Base-by-base conservation (phyloP, 2,329 filamentous ascomycete genomes). In the Verticillium nonalfalfae region DNA sequence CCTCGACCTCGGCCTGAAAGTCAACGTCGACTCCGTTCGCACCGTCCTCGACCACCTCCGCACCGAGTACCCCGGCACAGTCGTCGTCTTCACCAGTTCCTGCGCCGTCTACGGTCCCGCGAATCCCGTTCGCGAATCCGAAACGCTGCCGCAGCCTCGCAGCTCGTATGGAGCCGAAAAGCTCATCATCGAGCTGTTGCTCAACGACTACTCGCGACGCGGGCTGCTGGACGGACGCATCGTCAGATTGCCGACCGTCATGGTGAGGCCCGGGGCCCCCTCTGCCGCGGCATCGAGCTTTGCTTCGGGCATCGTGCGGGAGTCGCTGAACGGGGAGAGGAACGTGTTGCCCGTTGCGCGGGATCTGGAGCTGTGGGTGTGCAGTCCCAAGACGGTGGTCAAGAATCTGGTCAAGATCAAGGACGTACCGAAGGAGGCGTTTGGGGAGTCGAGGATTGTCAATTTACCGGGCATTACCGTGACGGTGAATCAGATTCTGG, bases 241-340 rank as follows among this genome's bases (percentile, higher is more conserved):
- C 5, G 76, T 85, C 10, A 79, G 85, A 0, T 78, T 88, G 15
- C 85, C 85, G 0, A 87, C 85, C 0, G 80, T 88, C 15, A 83
- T 83, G 0, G 83, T 88, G 1, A 77, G 86, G 4, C 82, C 85
- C 0, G 85, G 86, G 1, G 79, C 77, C 35, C 85, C 86, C 0
- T 85, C 85, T 2, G 82, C 83, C 0, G 85, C 85, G 0, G 85
- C 85, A 1, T 84, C 80, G 3, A 84, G 81, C 0, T 88, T 88
- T 66, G 78, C 85, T 1, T 84, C 78, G 2, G 85, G 85, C 0
- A 87, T 89, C 66, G 83, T 88, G 54, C 77, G 85, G 3, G 85
- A 88, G 70, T 83, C 84, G 0, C 71, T 86, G 18, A 76, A 81
- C 52, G 80, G 80, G 14, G 70, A 77, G 62, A 69, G 74, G 35